Evolutionary conservation across 2,329 filamentous ascomycete species (phyloP), one percentile per base, ranked within the genome.

Genomic region (Aspergillus sp.): DNA sequence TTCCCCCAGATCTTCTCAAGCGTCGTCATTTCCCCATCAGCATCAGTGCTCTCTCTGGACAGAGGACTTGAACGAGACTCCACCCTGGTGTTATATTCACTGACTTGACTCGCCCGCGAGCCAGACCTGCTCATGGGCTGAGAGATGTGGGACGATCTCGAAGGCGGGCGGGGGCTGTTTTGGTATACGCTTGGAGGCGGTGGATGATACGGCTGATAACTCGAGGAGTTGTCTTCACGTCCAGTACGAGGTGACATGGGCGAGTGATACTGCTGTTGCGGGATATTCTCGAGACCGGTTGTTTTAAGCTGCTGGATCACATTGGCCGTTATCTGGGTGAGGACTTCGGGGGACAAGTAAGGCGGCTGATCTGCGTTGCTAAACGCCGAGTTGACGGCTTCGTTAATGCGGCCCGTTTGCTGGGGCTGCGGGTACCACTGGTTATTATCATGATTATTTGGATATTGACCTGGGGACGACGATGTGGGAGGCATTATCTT

Each of bases 1-100:
- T 74, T 75, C 5, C 87, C 85, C 89, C 89, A 95, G 61, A 84
- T 83, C 61, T 79, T 80, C 62, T 90, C 86, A 23, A 86, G 66
- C 1, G 79, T 78, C 1, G 79, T 83, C 51, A 76, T 63, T 50
- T 82, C 79, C 27, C 67, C 66, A 10, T 63, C 61, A 0, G 70
- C 73, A 19, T 66, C 62, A 39, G 69, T 62, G 22, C 15, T 19
- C 19, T 41, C 22, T 23, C 71, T 64, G 13, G 61, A 60, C 7
- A 68, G 66, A 10, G 62, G 62, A 47, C 61, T 69, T 2, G 71
- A 70, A 15, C 72, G 61, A 22, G 53, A 41, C 7, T 68, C 59
- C 19, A 49, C 27, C 56, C 50, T 66, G 46, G 54, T 62, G 49
- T 44, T 61, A 53, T 45, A 61, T 27, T 67, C 68, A 43, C 64